Conservation (phyloP, 1,284 basidiomycete genomes). For the Ustilago crameri region DNA sequence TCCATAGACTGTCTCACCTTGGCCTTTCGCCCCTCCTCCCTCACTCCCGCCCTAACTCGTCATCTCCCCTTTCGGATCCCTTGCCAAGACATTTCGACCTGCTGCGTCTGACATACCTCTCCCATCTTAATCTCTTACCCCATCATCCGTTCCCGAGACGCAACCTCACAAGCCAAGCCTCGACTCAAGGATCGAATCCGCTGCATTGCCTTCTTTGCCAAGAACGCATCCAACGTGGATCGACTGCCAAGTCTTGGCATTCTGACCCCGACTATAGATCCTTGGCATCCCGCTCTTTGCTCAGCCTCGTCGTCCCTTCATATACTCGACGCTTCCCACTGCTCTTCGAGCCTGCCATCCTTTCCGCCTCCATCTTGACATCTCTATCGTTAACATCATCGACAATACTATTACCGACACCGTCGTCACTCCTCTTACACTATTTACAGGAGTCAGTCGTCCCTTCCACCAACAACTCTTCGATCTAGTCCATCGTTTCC, state of each 20-base stretch:
- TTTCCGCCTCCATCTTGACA: conserved; percentile 3
- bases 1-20: conserved; percentile 4
- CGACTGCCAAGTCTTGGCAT: conserved; percentile 48
- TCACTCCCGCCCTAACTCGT: too few species aligned
- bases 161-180: conserved; percentile 9
- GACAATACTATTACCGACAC: too few species aligned
- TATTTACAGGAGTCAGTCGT: not conserved
- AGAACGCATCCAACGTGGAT: conserved; percentile 29
- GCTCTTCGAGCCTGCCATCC: not conserved
- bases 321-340: conserved; percentile 31
- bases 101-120: conserved; percentile 10
- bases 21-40: not conserved
- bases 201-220: not conserved
- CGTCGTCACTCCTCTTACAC: too few species aligned
- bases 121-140: conserved; percentile 6
- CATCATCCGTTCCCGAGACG: not conserved
- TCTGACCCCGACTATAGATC: conserved; percentile 28
- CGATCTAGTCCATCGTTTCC: too few species aligned
- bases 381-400: conserved; percentile 8
- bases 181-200: conserved; percentile 5
- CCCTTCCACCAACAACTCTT: not conserved
- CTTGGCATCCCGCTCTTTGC: conserved; percentile 26
- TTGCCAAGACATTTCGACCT: conserved; percentile 27
- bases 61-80: not conserved
- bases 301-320: conserved; percentile 14